Percentiles rank a stretch among this genome's conserved stretches.
These are phyloP conservation scores for Lablab purpureus DNA, from an alignment of 306 rosid genomes.

Conservation along the genomic window DNA sequence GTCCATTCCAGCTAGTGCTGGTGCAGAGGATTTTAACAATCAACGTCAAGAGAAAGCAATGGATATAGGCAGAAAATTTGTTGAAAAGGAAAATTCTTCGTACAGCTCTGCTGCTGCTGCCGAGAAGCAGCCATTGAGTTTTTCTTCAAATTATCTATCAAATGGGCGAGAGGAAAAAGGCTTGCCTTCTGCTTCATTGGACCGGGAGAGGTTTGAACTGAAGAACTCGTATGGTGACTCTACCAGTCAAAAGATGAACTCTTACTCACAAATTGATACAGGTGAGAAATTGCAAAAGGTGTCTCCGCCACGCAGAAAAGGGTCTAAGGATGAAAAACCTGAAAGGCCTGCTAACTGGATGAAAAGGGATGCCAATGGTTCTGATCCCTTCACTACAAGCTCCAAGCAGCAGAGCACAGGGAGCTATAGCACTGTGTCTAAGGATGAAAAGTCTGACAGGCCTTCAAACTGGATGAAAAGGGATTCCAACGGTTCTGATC, in stretches of 20 bases:
- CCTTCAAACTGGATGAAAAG: conserved; percentile 70
- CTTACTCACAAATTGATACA: conserved; percentile 68
- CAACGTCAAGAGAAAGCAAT: conserved; percentile 77
- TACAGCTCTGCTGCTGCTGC: conserved; percentile 62
- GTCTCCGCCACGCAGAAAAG: conserved; percentile 85
- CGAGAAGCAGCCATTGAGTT: conserved; percentile 63
- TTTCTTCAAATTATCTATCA: conserved; percentile 58
- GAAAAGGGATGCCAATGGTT: conserved; percentile 64
- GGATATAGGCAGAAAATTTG: conserved; percentile 68
- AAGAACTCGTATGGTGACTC: conserved; percentile 64
- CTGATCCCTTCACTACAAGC: conserved; percentile 64
- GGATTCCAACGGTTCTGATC: conserved; percentile 66
- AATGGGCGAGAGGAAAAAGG: conserved; percentile 79
- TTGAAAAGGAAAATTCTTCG: conserved; percentile 71
- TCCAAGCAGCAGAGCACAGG: conserved; percentile 62
- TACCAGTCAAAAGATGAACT: conserved; percentile 62
- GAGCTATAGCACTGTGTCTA: conserved; percentile 49
- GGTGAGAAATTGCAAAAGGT: conserved; percentile 86
- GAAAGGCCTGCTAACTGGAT: conserved; percentile 79
- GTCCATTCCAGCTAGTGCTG: conserved; percentile 57
- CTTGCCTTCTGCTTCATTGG: conserved; percentile 58
- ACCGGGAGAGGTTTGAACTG: conserved; percentile 73
- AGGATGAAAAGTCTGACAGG: conserved; percentile 87
- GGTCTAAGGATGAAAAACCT: conserved; percentile 73
- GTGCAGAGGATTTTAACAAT: conserved; percentile 67